phyloP scores from a whole-genome alignment of 306 rosid species.

The Dalbergia cochinchinensis region DNA sequence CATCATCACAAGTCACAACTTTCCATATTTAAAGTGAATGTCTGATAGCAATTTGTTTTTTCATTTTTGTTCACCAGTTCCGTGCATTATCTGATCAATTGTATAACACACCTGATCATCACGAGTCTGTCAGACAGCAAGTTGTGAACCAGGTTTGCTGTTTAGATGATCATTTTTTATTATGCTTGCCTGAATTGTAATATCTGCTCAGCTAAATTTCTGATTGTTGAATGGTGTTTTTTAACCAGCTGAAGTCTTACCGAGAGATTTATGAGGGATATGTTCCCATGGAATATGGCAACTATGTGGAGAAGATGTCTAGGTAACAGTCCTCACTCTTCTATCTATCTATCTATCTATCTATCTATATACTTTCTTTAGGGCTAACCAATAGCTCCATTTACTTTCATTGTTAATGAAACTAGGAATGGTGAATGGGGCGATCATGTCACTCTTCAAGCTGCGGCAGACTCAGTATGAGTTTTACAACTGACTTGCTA shows the following conservation, averaged over 20 bases:
- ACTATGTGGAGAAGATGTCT: conserved; percentile 82
- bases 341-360: neutral
- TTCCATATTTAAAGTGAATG: conserved; percentile 26
- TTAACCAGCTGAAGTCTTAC: conserved; percentile 72
- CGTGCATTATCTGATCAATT: conserved; percentile 87
- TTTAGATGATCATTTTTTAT: conserved; percentile 24
- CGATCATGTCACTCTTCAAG: conserved; percentile 94
- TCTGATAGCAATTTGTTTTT: conserved; percentile 32
- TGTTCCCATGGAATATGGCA: conserved; percentile 84
- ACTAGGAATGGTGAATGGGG: conserved; percentile 94
- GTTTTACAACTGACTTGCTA: conserved; percentile 15
- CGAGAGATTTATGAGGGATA: conserved; percentile 87
- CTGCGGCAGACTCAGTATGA: conserved; percentile 82
- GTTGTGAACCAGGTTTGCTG: conserved; percentile 77
- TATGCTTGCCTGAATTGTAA: conserved; percentile 27
- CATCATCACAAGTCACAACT: conserved; percentile 13
- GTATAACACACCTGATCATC: conserved; percentile 69
- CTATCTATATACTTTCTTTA: conserved; percentile 17
- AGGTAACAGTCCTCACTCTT: conserved; percentile 48
- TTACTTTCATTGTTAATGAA: conserved; percentile 45
- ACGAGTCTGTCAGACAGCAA: conserved; percentile 65
- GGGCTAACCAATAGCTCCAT: conserved; percentile 27
- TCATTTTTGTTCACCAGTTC: conserved; percentile 61
- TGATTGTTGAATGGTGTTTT: conserved; percentile 43
- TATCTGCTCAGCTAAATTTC: conserved; percentile 33